Percentiles rank a stretch among this genome's conserved stretches.
Conservation (phyloP, 345 rosid genomes). For the Garcia nutans region DNA sequence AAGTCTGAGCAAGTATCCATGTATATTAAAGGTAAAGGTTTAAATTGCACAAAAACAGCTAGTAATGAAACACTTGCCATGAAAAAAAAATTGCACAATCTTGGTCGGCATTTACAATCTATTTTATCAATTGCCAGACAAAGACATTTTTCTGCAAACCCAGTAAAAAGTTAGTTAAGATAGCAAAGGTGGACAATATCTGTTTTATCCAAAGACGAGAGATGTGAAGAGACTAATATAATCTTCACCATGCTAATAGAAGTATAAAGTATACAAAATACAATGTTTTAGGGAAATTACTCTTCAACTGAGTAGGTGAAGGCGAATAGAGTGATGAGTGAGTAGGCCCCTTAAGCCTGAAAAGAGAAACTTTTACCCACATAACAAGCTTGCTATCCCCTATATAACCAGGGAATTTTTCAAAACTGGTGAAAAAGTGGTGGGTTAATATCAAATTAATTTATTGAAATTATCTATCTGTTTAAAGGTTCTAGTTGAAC, state of each 20-base stretch:
- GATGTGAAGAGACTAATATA: constrained; percentile 12
- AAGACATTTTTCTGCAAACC: not conserved
- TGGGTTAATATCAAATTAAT: constrained; percentile 9
- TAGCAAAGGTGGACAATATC: not conserved
- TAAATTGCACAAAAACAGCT: not conserved
- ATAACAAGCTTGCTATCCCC: constrained; percentile 18
- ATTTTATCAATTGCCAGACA: not conserved
- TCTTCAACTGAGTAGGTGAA: constrained; percentile 16
- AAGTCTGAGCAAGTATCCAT: not conserved
- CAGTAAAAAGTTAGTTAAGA: not conserved
- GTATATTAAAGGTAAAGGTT: not conserved
- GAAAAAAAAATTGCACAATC: not conserved
- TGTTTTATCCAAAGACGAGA: not conserved
- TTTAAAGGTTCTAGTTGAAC: constrained; percentile 87
- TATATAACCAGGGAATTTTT: constrained; percentile 1
- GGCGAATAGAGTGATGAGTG: constrained; percentile 1
- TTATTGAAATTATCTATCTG: constrained; percentile 39
- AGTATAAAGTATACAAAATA: constrained; percentile 43
- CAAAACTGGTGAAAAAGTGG: constrained; percentile 25
- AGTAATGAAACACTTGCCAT: not conserved
- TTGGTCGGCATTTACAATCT: constrained; percentile 7
- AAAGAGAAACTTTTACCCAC: constrained; percentile 21
- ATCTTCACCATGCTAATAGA: constrained; percentile 29
- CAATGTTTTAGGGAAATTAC: constrained; percentile 18
- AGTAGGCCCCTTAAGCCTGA: constrained; percentile 10